These are phyloP conservation scores for Mycena latifolia DNA, from an alignment of 768 basidiomycete genomes.

Conservation along the genomic window DNA sequence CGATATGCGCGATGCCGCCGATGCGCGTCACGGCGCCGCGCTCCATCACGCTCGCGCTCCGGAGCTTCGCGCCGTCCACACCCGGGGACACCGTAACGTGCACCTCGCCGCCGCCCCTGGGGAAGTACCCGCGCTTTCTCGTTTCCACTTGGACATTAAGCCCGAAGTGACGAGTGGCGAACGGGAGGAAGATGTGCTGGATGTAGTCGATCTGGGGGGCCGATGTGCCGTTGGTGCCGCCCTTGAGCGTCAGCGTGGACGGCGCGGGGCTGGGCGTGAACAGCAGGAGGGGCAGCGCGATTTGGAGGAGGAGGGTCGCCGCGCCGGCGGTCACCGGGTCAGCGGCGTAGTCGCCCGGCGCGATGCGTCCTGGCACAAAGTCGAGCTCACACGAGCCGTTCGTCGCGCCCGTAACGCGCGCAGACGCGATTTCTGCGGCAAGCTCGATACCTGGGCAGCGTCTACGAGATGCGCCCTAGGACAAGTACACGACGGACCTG, in stretches of 20 bases:
- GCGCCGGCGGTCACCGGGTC: constrained; percentile 77
- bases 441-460: constrained; percentile 68
- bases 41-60: constrained; percentile 61
- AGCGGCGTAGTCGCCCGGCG: constrained; percentile 54
- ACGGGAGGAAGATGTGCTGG: constrained; percentile 75
- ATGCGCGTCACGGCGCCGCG: constrained; percentile 67
- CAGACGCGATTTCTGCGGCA: constrained; percentile 70
- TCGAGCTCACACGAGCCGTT: constrained; percentile 66
- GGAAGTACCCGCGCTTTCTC: constrained; percentile 75
- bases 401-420: constrained; percentile 64
- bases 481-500: constrained; percentile 58
- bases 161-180: constrained; percentile 70
- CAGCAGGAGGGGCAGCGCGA: constrained; percentile 76
- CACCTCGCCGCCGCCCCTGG: constrained; percentile 79
- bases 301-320: constrained; percentile 77
- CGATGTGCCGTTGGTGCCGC: constrained; percentile 78
- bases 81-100: constrained; percentile 58
- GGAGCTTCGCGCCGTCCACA: constrained; percentile 51
- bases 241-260: constrained; percentile 67
- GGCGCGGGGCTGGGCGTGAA: constrained; percentile 55
- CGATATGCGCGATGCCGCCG: constrained; percentile 73
- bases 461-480: background rate
- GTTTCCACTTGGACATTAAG: constrained; percentile 60
- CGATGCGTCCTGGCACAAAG: constrained; percentile 65
- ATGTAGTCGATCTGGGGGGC: constrained; percentile 86